Evolutionary conservation across 129 eudicot genomes (phyloP).

Genomic region (Dittrichia graveolens): DNA sequence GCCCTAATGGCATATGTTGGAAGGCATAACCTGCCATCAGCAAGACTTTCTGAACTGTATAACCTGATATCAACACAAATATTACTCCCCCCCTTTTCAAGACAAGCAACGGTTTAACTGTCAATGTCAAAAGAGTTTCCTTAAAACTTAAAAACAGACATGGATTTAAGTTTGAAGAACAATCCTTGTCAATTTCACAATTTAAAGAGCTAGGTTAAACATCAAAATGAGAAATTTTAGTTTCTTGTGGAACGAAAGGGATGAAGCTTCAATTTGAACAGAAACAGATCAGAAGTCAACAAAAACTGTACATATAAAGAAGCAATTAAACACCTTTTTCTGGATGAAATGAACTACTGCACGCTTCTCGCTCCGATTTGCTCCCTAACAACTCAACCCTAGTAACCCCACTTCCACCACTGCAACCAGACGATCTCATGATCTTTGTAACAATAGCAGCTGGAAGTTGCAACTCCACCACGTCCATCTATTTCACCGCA

Average conservation of each 20-base stretch:
- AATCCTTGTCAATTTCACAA: constrained; percentile 19
- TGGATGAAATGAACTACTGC: constrained; percentile 37
- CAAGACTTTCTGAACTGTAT: too few species aligned
- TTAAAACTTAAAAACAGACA: too few species aligned
- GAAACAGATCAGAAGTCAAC: background rate
- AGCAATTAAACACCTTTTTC: constrained; percentile 50
- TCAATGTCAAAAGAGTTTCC: too few species aligned
- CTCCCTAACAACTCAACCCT: constrained; percentile 38
- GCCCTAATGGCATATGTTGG: too few species aligned
- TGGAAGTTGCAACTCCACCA: constrained; percentile 54
- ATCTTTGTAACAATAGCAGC: constrained; percentile 51
- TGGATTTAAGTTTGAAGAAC: background rate
- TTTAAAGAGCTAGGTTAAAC: constrained; percentile 22
- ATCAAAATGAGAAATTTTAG: background rate
- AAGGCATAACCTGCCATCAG: background rate
- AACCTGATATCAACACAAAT: background rate
- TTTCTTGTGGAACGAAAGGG: background rate
- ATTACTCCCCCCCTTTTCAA: constrained; percentile 6
- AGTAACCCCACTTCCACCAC: constrained; percentile 53
- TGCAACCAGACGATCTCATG: constrained; percentile 86
- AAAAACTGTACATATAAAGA: constrained; percentile 5
- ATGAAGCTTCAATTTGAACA: background rate
- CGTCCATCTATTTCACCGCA: constrained; percentile 49
- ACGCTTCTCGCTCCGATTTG: constrained; percentile 36
- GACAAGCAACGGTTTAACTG: too few species aligned